A percentile compares a stretch with the other conserved stretches of the same genome.
These are phyloP conservation scores for Sporothrix pallida DNA, from an alignment of 2,329 filamentous ascomycete genomes.

Conservation along the genomic window DNA sequence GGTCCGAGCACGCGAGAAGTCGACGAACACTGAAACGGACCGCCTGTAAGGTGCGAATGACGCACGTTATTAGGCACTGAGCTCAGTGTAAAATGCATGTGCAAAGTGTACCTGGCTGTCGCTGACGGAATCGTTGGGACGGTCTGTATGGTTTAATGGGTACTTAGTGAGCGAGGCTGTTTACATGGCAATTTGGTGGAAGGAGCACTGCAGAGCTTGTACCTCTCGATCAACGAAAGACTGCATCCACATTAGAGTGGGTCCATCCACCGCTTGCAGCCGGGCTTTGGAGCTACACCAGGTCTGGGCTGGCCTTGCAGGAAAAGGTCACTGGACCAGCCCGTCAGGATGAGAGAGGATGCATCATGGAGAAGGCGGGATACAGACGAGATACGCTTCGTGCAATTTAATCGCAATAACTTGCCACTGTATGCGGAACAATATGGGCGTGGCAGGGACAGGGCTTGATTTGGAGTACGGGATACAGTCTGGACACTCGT, in stretches of 20 bases:
- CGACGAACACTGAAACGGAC: slow-evolving; percentile 1
- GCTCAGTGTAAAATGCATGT: too few species aligned
- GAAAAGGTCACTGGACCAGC: slow-evolving; percentile 21
- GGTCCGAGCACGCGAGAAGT: slow-evolving; percentile 19
- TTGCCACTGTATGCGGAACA: too few species aligned
- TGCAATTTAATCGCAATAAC: too few species aligned
- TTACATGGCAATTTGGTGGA: background rate
- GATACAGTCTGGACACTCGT: too few species aligned
- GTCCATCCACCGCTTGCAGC: background rate
- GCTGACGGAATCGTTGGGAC: slow-evolving; percentile 25
- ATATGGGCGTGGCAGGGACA: too few species aligned
- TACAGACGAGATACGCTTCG: too few species aligned
- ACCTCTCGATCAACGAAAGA: slow-evolving; percentile 2
- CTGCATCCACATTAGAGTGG: slow-evolving; percentile 15
- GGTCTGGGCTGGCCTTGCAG: slow-evolving; percentile 23
- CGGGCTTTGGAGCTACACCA: slow-evolving; percentile 15
- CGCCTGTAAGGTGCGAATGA: slow-evolving; percentile 2
- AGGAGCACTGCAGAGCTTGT: background rate
- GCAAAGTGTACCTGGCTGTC: background rate
- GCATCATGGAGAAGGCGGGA: background rate
- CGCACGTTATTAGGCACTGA: background rate
- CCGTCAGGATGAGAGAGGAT: background rate
- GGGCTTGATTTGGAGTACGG: too few species aligned
- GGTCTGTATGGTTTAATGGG: background rate
- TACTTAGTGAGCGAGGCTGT: slow-evolving; percentile 14